A percentile compares a stretch with the other conserved stretches of the same genome.
phyloP scores from a whole-genome alignment of 768 basidiomycete species.

The Rhodosporidiobolus sp. region DNA sequence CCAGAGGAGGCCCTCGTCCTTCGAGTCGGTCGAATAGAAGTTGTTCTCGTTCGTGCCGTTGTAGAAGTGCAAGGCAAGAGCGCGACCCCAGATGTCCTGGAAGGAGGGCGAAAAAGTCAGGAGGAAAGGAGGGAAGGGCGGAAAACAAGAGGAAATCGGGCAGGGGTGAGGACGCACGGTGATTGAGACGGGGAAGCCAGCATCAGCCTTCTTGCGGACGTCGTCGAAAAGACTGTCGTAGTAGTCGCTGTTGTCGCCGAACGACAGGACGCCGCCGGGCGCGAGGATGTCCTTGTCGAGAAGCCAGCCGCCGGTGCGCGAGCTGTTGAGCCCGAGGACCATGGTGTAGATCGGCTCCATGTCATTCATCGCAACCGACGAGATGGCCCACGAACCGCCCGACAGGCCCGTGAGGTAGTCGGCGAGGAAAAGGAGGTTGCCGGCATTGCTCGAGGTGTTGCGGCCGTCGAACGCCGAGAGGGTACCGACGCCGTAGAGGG shows the following conservation, averaged over 20 bases:
- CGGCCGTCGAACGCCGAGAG: constrained; percentile 62
- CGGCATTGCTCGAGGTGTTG: constrained; percentile 60
- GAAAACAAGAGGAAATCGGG: no score
- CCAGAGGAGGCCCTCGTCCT: constrained; percentile 67
- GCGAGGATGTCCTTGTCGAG: constrained; percentile 60
- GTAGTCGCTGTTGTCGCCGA: constrained; percentile 56
- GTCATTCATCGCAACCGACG: constrained; percentile 63
- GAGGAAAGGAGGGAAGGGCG: not conserved
- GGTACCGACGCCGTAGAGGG: constrained; percentile 63
- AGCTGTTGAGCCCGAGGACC: constrained; percentile 24
- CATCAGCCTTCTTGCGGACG: constrained; percentile 35
- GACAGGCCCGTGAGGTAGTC: constrained; percentile 66
- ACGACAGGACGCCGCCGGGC: constrained; percentile 57
- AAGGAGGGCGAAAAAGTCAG: no score
- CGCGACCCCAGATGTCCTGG: constrained; percentile 53
- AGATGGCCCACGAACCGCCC: constrained; percentile 41
- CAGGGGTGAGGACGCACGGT: no score
- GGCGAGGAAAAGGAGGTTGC: constrained; percentile 67
- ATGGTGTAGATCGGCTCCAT: constrained; percentile 56
- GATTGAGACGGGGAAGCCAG: constrained; percentile 41
- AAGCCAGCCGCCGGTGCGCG: constrained; percentile 57
- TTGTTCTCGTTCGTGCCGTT: constrained; percentile 58
- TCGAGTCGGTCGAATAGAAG: constrained; percentile 58
- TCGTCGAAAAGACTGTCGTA: constrained; percentile 43
- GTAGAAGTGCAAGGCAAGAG: constrained; percentile 67